Base-by-base conservation (phyloP, 2,329 filamentous ascomycete species). In the Colletotrichum sojae region DNA sequence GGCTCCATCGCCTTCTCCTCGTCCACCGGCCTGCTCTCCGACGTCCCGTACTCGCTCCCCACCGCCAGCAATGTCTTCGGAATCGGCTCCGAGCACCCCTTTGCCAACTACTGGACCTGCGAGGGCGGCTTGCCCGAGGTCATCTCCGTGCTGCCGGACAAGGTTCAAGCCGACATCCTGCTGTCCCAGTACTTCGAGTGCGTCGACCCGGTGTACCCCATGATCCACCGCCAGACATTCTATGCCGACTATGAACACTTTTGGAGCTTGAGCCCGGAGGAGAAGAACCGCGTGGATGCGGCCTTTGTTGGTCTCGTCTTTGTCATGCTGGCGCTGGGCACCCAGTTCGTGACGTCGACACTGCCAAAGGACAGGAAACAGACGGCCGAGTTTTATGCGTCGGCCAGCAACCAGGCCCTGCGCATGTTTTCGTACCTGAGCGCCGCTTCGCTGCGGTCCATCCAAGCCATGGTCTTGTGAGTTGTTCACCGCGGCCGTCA, bases 71-170 rank as follows among this genome's bases (percentile, higher is more conserved):
- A 93, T 72, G 91, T 94, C 63, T 95, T 95, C 76, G 92, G 92
- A n/a, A 90, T 94, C 71, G 92, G 91, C 15, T 90, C 91, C 0
- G 91, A 94, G 76, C 92, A 94, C 76, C 92, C 92, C 0, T 94
- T 94, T 76, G 90, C 91, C 75, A 95, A 95, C 76, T 95, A 95
- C 79, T 95, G 93, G 93, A 95, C 92, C 3, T 93, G 91, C 75
- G 88, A 91, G 70, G 92, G 93, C 55, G 92, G 92, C 0, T 81
- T 95, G 18, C 84, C 89, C 9, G 93, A 95, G 79, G 92, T 94
- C 6, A 89, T 94, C 51, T 89, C 88, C 1, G 91, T 94, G 4
- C 82, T 95, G 13, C 93, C 93, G 0, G 91, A 91, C 66, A 94
- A 93, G 80, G 81, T 91, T 9, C 92, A 94, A 78, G 91, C 91